Base-by-base conservation (phyloP, 1,284 basidiomycete species). In the Trichosporon coremiiforme region DNA sequence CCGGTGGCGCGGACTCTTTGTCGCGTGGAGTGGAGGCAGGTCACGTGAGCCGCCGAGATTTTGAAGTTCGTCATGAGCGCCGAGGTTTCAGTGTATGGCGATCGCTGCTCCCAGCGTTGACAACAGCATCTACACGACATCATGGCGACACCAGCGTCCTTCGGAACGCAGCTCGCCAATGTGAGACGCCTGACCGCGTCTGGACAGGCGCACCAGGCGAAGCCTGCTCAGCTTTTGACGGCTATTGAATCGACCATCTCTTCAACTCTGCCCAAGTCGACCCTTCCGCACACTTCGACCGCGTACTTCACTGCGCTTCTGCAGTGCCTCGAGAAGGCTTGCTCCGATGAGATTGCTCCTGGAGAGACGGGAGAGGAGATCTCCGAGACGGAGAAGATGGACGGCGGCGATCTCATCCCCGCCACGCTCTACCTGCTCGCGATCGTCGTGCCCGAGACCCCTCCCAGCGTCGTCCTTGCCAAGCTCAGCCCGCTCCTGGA, bases 361-460 rank as follows among this genome's bases (percentile, higher is more conserved):
- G 73, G 71, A 7, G 76, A 74, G 53, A 75, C 77, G 8, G 80
- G 79, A 57, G 81, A 82, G 67, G 80, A 77, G 47, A 73, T 81
- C 60, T 76, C 80, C 8, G 80, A 83, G 68, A 77, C 73, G 17
- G 80, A 83, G 71, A 80, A 80, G 65, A 82, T 84, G 78, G 78
- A 78, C 62, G 91, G 94, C 67, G 91, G 91, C 33, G 93, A 94
- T 74, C 85, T 95, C 33, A 85, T 96, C 15, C 92, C 94, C 36
- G 93, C 94, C 55, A 89, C 90, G 69, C 87, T 98, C 9, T 98
- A 98, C 83, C 87, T 98, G n/a, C 86, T 97, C 60, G 91, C 92
- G 31, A 86, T 95, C 50, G 83, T 87, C 68, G 70, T 88, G 87
- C 79, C 94, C 8, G 91, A 90, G 79, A 91, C 95, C 55, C 86